These are phyloP conservation scores for Pterocarpus santalinus DNA, from an alignment of 306 rosid genomes.

Conservation along the genomic window DNA sequence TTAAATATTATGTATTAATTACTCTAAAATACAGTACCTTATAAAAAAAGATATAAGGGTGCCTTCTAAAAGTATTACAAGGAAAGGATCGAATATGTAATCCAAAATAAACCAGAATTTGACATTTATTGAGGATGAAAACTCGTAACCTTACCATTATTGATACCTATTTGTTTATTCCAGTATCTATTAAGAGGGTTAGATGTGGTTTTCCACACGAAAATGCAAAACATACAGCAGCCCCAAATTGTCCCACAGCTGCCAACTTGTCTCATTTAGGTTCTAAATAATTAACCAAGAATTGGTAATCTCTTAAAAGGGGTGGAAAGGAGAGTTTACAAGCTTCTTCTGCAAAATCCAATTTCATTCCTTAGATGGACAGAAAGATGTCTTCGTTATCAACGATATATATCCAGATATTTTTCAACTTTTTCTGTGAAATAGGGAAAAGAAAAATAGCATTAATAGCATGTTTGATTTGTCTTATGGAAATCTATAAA, in stretches of 20 bases:
- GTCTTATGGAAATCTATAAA: neutral
- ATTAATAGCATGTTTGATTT: neutral
- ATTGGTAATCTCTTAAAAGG: no score
- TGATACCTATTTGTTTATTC: neutral
- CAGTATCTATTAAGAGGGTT: no score
- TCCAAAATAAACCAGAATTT: neutral
- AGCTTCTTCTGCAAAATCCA: neutral
- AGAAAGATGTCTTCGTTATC: neutral
- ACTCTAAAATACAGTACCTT: no score
- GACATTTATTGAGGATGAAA: neutral
- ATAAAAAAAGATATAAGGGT: no score
- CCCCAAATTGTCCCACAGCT: neutral
- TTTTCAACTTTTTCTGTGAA: no score
- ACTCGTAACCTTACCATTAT: neutral
- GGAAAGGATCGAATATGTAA: neutral
- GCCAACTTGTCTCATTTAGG: neutral
- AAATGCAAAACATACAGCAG: neutral
- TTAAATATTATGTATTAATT: no score
- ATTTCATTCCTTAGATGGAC: neutral
- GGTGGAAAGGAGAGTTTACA: neutral
- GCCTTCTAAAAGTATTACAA: neutral
- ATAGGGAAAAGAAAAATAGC: no score
- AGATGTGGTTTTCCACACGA: no score
- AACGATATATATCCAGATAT: neutral
- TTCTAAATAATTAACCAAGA: no score